These are phyloP conservation scores for Lentinus tigrinus DNA, from an alignment of 768 basidiomycete species.

Conservation along the genomic window DNA sequence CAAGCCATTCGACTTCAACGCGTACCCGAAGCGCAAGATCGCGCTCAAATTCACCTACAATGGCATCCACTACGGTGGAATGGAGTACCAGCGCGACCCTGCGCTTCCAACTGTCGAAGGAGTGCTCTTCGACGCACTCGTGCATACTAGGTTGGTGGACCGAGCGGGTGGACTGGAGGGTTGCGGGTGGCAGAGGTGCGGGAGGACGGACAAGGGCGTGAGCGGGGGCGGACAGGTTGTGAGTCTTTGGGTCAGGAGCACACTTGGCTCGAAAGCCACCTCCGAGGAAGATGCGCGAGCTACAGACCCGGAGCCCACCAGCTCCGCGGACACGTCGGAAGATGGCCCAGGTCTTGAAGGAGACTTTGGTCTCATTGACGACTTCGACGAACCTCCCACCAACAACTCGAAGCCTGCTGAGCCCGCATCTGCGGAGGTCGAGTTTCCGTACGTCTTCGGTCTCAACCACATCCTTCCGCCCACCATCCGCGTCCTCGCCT, in stretches of 20 bases:
- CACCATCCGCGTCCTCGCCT: conserved; percentile 88
- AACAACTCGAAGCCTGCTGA: conserved; percentile 20
- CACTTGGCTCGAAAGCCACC: conserved; percentile 32
- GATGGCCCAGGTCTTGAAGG: conserved; percentile 33
- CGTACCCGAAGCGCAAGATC: conserved; percentile 81
- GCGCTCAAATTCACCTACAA: conserved; percentile 92
- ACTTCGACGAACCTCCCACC: conserved; percentile 26
- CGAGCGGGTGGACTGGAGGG: conserved; percentile 72
- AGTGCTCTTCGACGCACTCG: conserved; percentile 78
- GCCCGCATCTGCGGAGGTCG: conserved; percentile 28
- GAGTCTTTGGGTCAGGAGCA: conserved; percentile 86
- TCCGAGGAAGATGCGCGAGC: conserved; percentile 16
- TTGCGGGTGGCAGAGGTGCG: conserved; percentile 89
- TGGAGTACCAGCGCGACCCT: conserved; percentile 73
- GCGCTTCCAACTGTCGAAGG: conserved; percentile 90
- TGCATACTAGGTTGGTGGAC: conserved; percentile 76
- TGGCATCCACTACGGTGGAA: conserved; percentile 88
- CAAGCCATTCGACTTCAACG: conserved; percentile 60
- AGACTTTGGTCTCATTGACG: conserved; percentile 41
- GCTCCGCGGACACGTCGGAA: background rate
- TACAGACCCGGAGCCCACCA: background rate
- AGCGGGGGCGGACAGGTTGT: conserved; percentile 93
- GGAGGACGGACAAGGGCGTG: conserved; percentile 93
- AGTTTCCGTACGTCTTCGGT: conserved; percentile 74
- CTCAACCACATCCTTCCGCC: conserved; percentile 88